phyloP scores from a whole-genome alignment of 768 basidiomycete species.

The Naganishia randhawae region DNA sequence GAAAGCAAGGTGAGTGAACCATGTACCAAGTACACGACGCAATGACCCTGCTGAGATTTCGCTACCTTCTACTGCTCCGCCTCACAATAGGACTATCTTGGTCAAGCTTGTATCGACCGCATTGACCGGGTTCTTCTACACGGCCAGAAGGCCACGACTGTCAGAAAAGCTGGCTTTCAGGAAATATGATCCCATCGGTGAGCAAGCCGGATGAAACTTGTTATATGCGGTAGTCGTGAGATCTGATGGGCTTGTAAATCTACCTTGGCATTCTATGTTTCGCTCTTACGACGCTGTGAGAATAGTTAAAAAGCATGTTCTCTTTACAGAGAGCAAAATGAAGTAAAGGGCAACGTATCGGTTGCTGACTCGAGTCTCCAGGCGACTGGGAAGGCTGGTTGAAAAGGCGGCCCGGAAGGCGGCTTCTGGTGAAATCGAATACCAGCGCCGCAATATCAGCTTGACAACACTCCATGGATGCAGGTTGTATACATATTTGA shows the following conservation, averaged over 20 bases:
- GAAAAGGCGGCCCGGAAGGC: not conserved
- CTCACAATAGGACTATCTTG: constrained; percentile 64
- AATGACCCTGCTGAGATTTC: too few species aligned
- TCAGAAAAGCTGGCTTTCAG: constrained; percentile 81
- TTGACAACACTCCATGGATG: not conserved
- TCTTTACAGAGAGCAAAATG: constrained; percentile 49
- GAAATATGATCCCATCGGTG: constrained; percentile 85
- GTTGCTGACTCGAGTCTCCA: not conserved
- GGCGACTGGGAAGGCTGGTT: not conserved
- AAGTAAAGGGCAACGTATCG: constrained; percentile 41
- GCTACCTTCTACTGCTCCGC: not conserved
- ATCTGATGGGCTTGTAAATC: not conserved
- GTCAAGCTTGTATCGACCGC: constrained; percentile 86
- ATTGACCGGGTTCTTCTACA: constrained; percentile 88
- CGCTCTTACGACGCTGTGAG: not conserved
- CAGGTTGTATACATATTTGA: constrained; percentile 15
- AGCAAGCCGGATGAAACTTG: constrained; percentile 35
- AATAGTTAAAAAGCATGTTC: constrained; percentile 45
- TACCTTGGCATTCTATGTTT: not conserved
- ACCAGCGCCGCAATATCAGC: not conserved
- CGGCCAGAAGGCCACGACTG: constrained; percentile 67
- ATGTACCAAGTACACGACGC: not conserved
- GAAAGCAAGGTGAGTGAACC: constrained; percentile 26
- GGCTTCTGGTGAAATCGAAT: not conserved
- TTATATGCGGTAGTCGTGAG: not conserved